Conservation (phyloP, 2,329 filamentous ascomycete genomes). For the Scedosporium minutisporum region DNA sequence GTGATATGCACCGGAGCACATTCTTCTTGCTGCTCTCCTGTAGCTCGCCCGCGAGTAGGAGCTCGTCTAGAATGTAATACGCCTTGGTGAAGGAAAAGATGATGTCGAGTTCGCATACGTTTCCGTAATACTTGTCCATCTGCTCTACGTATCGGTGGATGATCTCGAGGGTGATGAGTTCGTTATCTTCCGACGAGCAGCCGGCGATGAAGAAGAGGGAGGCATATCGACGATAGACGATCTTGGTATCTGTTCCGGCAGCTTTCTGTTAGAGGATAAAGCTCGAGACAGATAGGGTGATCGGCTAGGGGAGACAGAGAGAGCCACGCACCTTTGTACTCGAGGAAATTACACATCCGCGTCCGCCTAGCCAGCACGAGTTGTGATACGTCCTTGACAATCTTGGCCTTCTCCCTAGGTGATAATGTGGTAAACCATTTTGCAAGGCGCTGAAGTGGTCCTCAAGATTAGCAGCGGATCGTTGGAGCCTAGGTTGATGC, state of each 20-base stretch:
- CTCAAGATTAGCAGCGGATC: neutral
- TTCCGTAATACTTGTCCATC: constrained; percentile 99
- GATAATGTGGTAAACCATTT: constrained; percentile 99
- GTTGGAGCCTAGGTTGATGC: neutral
- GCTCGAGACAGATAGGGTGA: neutral
- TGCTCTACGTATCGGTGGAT: constrained; percentile 99
- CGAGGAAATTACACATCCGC: constrained; percentile 99
- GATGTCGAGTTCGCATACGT: constrained; percentile 98
- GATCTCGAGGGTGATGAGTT: constrained; percentile 95
- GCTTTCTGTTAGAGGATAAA: constrained; percentile 9
- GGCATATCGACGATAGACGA: constrained; percentile 96
- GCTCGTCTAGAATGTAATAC: constrained; percentile 97
- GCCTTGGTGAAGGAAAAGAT: constrained; percentile 99
- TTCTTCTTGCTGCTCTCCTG: constrained; percentile 99
- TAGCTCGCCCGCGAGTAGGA: constrained; percentile 88
- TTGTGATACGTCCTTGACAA: constrained; percentile 98
- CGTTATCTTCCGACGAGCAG: constrained; percentile 94
- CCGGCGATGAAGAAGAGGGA: constrained; percentile 99
- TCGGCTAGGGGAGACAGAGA: neutral
- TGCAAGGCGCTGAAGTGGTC: constrained; percentile 65
- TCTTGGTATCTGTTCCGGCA: constrained; percentile 69
- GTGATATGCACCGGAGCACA: constrained; percentile 86
- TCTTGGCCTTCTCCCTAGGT: constrained; percentile 98
- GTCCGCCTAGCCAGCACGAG: constrained; percentile 91
- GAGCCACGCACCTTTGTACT: constrained; percentile 75